Evolutionary conservation across 768 basidiomycete species (phyloP).

Genomic region (Leccinum longicurvipes): DNA sequence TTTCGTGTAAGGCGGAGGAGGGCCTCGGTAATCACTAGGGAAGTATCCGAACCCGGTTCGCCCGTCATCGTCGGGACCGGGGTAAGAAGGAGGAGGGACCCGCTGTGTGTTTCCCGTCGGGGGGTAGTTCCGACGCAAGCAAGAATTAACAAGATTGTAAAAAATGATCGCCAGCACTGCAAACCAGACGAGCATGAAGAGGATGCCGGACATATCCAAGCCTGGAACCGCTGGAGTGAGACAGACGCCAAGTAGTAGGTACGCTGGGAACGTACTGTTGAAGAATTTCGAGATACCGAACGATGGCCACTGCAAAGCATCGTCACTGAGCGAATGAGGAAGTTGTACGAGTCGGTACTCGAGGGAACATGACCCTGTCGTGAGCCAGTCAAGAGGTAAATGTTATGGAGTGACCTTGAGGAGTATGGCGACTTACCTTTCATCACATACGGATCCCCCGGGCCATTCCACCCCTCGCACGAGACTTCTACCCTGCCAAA

Average conservation of each 20-base stretch:
- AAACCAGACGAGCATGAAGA: slow-evolving; percentile 60
- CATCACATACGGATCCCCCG: slow-evolving; percentile 81
- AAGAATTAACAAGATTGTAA: slow-evolving; percentile 59
- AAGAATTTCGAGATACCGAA: slow-evolving; percentile 17
- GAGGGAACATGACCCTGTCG: slow-evolving; percentile 78
- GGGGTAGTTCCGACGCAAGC: slow-evolving; percentile 36
- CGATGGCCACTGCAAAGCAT: slow-evolving; percentile 9
- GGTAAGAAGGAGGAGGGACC: slow-evolving; percentile 30
- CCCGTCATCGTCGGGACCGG: slow-evolving; percentile 18
- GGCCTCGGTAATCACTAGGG: slow-evolving; percentile 46
- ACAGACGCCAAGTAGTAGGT: neutral
- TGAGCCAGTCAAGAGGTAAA: slow-evolving; percentile 1
- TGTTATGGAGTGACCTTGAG: neutral
- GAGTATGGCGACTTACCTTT: slow-evolving; percentile 53
- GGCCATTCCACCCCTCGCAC: slow-evolving; percentile 86
- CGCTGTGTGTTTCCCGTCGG: slow-evolving; percentile 31
- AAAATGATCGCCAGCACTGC: slow-evolving; percentile 48
- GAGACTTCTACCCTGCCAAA: slow-evolving; percentile 84
- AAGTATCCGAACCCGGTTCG: slow-evolving; percentile 45
- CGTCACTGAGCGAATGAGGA: slow-evolving; percentile 36
- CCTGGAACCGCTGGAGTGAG: slow-evolving; percentile 30
- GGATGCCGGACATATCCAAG: slow-evolving; percentile 42
- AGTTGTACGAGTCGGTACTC: slow-evolving; percentile 79
- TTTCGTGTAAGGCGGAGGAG: too few relatives aligned
- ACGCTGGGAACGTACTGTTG: slow-evolving; percentile 14